Evolutionary conservation across 2,329 filamentous ascomycete species (phyloP), one percentile per base, ranked within the genome.

Genomic region (Didymella keratinophila): DNA sequence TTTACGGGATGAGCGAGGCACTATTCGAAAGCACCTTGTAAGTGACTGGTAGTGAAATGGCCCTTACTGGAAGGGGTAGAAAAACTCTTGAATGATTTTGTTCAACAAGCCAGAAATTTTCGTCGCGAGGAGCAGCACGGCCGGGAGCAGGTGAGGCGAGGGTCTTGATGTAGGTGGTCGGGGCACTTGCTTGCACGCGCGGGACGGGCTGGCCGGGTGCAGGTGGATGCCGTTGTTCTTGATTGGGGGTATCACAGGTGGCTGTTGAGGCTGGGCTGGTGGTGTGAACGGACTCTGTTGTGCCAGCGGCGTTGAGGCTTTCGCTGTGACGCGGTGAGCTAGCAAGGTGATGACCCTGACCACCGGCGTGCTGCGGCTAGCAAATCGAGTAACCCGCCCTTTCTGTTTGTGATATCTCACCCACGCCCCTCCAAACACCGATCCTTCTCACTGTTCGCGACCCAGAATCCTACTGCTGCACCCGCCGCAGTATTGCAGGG

Each of bases 81-180:
- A 67, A 70, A 71, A 69, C 66, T 74, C 61, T 67, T 69, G 63
- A 65, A 66, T 65, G 50, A 53, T 63, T 62, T 63, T 70, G 63
- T 63, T 69, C 66, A 68, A 59, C 64, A 64, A 56, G 47, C 52
- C 46, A 54, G 58, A 72, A 66, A 70, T 64, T 69, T 70, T 65
- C 45, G 65, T 52, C 56, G 62, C 65, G 60, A 62, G 62, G 65
- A 62, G 62, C 60, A 47, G 46, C 51, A 58, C 58, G 66, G 66
- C 61, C 65, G 66, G 60, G 57, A 55, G 58, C 62, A 68, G 65
- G 61, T 58, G 57, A 63, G 62, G 58, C 58, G 59, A 52, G 54
- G 52, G 55, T 28, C 41, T 52, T 48, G 37, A 45, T 52, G 55
- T 47, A 52, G 58, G 52, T 53, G 55, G 64, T 53, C 58, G 62